Percentiles rank a stretch among this genome's conserved stretches.
phyloP scores from a whole-genome alignment of 1,284 basidiomycete genomes.

The Rhodotorula sp. region DNA sequence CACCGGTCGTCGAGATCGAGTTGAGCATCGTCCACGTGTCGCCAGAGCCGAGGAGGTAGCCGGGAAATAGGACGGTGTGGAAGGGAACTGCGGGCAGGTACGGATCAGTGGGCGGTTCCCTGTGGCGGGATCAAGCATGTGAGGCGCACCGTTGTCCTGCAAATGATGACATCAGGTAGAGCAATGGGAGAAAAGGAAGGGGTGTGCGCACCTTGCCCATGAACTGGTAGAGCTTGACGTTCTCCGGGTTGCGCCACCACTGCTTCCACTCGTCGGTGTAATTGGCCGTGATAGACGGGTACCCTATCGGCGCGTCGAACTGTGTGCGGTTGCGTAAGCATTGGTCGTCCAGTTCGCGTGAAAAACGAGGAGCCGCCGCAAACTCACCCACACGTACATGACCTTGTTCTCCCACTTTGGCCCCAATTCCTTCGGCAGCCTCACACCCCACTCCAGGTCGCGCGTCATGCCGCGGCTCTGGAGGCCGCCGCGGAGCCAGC shows the following conservation, averaged over 20 bases:
- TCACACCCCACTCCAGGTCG: constrained; percentile 95
- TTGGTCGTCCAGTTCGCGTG: background rate
- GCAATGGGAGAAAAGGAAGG: background rate
- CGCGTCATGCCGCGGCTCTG: constrained; percentile 88
- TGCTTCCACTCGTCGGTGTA: constrained; percentile 92
- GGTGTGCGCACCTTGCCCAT: constrained; percentile 62
- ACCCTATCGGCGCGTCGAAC: constrained; percentile 98
- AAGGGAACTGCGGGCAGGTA: constrained; percentile 57
- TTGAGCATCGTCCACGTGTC: constrained; percentile 92
- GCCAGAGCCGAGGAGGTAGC: constrained; percentile 84
- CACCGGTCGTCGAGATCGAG: constrained; percentile 92
- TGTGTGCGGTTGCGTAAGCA: constrained; percentile 47
- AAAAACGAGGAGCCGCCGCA: background rate
- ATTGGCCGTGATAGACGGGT: constrained; percentile 94
- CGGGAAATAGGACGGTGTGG: constrained; percentile 95
- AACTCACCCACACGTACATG: constrained; percentile 66
- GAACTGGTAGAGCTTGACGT: constrained; percentile 95
- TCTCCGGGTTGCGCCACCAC: constrained; percentile 95
- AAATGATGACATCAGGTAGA: background rate
- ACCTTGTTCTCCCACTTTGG: constrained; percentile 91
- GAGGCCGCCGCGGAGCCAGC: constrained; percentile 82
- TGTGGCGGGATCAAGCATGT: too few relatives aligned
- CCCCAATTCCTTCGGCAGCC: constrained; percentile 67
- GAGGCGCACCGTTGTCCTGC: constrained; percentile 29
- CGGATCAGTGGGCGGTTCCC: too few relatives aligned